Conservation (phyloP, 2,329 filamentous ascomycete species). For the Neoarthrinium moseri region DNA sequence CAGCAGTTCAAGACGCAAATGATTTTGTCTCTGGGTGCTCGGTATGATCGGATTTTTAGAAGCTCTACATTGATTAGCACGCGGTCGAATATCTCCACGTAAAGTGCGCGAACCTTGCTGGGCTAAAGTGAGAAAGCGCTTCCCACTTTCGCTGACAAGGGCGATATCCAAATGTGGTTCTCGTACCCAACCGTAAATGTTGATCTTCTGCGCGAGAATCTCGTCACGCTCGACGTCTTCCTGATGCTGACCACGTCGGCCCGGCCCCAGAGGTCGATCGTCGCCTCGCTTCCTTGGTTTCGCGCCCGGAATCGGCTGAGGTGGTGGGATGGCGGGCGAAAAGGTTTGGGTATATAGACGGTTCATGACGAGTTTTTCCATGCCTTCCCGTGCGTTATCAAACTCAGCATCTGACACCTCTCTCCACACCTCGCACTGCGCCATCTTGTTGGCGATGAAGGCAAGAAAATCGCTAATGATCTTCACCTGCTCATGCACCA, state of each 20-base stretch:
- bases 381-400: constrained; percentile 95
- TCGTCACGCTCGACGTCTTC: constrained; percentile 97
- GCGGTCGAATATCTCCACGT: neutral
- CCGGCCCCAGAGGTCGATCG: constrained; percentile 71
- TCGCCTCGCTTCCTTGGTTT: constrained; percentile 68
- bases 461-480: constrained; percentile 95
- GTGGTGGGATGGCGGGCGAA: constrained; percentile 84
- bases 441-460: constrained; percentile 99
- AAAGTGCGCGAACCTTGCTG: constrained; percentile 68
- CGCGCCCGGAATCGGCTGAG: constrained; percentile 68
- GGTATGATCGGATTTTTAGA: constrained; percentile 93
- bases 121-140: constrained; percentile 82
- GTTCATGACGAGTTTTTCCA: constrained; percentile 99
- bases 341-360: constrained; percentile 93
- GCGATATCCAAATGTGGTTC: constrained; percentile 94
- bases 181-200: constrained; percentile 92
- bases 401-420: constrained; percentile 96
- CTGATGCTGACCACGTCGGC: constrained; percentile 92
- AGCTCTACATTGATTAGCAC: constrained; percentile 61
- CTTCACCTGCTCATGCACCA: constrained; percentile 99
- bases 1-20: constrained; percentile 98
- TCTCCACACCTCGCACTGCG: constrained; percentile 92
- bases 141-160: constrained; percentile 78
- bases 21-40: constrained; percentile 96
- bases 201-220: constrained; percentile 92